Base-by-base conservation (phyloP, 2,329 filamentous ascomycete species). In the Cercospora sp. region DNA sequence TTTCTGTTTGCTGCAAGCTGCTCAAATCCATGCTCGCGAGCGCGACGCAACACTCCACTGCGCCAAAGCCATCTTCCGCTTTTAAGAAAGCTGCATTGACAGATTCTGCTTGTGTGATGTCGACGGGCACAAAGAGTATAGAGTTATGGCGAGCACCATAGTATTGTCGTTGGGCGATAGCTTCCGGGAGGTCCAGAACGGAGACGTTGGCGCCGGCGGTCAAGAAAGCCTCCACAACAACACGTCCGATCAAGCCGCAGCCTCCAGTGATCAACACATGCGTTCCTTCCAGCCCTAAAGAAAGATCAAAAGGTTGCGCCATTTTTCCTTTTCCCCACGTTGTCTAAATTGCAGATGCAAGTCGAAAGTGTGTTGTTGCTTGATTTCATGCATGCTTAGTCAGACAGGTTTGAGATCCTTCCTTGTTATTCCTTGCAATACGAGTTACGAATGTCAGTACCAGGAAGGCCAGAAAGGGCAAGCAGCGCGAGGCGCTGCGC, bases 11-110 rank as follows among this genome's bases (percentile, higher is more conserved):
- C 4, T 72, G 66, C 16, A 84, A 74, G 23, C 81, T 80, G 58
- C 78, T 80, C 12, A 84, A 74, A 67, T 84, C 82, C 12, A 84
- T 76, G 2, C 78, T 77, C 1, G 82, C 83, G 18, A 83, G 77
- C 2, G 82, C 80, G 53, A 84, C 75, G 70, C 80, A 82, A 63
- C 78, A 79, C 23, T 78, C 71, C 7, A 83, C 76, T 1, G 77
- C 73, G 0, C 82, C 82, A 62, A 78, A 75, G 6, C 69, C 69
- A n/a, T 64, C 51, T 26, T 74, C 72, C n/a, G 80, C 80, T 33
- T 68, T 67, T 9, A 73, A 66, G 69, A 82, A 82, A 3, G 77
- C 78, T 16, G 65, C 36, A 64, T 78, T 75, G 7, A 82, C 71
- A 2, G 75, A 31, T 67, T 72, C 64, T 79, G 79, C 16, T 68